A percentile compares a stretch with the other conserved stretches of the same genome.
phyloP scores from a whole-genome alignment of 495 filamentous ascomycete genomes.

The Astrothelium macrocarpum region DNA sequence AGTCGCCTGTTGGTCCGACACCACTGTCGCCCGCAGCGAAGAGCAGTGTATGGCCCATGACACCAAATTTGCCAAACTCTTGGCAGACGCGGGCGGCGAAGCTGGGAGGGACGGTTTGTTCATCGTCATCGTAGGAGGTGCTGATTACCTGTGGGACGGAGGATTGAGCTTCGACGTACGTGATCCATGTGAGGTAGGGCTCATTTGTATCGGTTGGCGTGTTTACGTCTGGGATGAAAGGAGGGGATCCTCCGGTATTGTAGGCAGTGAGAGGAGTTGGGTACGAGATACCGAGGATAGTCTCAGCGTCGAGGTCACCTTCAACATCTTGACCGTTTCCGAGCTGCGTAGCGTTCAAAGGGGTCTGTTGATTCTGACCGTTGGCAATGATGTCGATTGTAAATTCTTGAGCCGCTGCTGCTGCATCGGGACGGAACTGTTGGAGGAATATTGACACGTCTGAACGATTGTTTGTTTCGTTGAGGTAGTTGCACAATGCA shows the following conservation, averaged over 20 bases:
- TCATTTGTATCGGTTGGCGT: constrained; percentile 33
- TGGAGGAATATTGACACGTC: constrained; percentile 42
- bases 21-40: constrained; percentile 31
- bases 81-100: constrained; percentile 30
- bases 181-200: constrained; percentile 30
- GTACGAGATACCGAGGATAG: constrained; percentile 29
- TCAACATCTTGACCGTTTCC: constrained; percentile 28
- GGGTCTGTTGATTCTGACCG: constrained; percentile 34
- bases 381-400: constrained; percentile 34
- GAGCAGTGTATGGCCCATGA: constrained; percentile 29
- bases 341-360: constrained; percentile 25
- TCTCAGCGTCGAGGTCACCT: constrained; percentile 39
- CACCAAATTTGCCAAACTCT: constrained; percentile 30
- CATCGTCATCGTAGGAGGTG: constrained; percentile 35
- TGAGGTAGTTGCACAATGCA: constrained; percentile 42
- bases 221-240: constrained; percentile 27
- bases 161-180: constrained; percentile 25
- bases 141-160: constrained; percentile 28
- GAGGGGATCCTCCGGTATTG: constrained; percentile 30
- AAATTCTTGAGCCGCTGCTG: constrained; percentile 34
- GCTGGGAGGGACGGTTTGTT: constrained; percentile 28
- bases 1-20: constrained; percentile 24
- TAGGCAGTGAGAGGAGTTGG: constrained; percentile 26
- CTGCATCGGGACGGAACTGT: constrained; percentile 41
- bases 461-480: constrained; percentile 40